These are phyloP conservation scores for Ettlia oleoabundans DNA, from an alignment of 139 green algal species.

Conservation along the genomic window DNA sequence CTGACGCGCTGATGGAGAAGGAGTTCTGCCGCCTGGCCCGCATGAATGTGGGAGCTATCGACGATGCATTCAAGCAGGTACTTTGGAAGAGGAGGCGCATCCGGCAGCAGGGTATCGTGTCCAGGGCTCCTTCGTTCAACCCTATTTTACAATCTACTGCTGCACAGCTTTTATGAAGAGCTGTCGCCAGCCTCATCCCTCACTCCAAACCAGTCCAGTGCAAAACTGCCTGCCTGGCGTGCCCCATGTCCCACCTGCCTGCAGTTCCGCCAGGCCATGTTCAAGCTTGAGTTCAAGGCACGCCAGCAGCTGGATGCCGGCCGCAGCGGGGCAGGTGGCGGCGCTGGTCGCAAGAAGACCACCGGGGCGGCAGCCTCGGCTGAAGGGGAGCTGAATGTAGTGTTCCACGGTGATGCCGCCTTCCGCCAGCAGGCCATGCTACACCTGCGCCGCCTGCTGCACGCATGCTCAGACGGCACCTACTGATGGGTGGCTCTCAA, in stretches of 20 bases:
- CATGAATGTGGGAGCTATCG: constrained; percentile 21
- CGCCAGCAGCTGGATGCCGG: constrained; percentile 18
- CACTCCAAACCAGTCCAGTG: background rate
- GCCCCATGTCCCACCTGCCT: background rate
- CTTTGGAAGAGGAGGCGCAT: background rate
- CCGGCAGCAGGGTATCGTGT: background rate
- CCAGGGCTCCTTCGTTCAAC: background rate
- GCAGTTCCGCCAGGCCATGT: constrained; percentile 37
- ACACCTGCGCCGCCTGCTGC: constrained; percentile 33
- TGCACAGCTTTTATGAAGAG: too few species aligned
- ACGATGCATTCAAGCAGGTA: constrained; percentile 25
- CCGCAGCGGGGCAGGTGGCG: background rate
- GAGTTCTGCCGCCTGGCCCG: constrained; percentile 22
- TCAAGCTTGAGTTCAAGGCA: constrained; percentile 36
- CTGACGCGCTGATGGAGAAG: constrained; percentile 11
- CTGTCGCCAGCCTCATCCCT: background rate
- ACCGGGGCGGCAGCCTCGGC: background rate
- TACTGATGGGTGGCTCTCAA: background rate
- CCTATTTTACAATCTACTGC: background rate
- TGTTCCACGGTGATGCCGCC: constrained; percentile 8
- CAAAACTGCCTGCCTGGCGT: background rate
- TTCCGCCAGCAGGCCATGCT: constrained; percentile 29
- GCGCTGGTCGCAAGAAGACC: constrained; percentile 6
- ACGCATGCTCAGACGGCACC: background rate
- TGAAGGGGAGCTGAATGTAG: background rate